A percentile compares a stretch with the other conserved stretches of the same genome.
These are phyloP conservation scores for Taiozyma sp. DNA, from an alignment of 1,139 yeast species.

Conservation along the genomic window DNA sequence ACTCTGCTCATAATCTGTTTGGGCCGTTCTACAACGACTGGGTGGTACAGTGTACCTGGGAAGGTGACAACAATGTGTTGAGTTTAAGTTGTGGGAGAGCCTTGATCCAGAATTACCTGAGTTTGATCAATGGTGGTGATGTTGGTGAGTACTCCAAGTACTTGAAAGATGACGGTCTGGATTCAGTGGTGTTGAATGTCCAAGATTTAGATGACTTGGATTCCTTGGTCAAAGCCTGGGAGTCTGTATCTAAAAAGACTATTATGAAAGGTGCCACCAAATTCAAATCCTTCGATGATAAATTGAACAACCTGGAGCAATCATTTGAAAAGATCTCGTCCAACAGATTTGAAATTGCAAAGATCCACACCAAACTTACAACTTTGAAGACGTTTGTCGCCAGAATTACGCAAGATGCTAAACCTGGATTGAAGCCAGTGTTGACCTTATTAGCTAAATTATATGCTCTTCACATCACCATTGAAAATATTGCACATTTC, in stretches of 20 bases:
- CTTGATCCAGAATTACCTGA: conserved; percentile 42
- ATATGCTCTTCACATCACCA: conserved; percentile 15
- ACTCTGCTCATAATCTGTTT: conserved; percentile 82
- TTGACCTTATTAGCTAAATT: conserved; percentile 13
- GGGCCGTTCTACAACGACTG: conserved; percentile 86
- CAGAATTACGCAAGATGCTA: conserved; percentile 26
- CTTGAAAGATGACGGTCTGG: conserved; percentile 23
- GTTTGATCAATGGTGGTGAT: conserved; percentile 20
- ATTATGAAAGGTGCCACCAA: conserved; percentile 31
- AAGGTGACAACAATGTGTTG: conserved; percentile 87
- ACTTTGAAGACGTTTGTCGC: conserved; percentile 32
- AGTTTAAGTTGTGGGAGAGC: conserved; percentile 82
- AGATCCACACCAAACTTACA: conserved; percentile 36
- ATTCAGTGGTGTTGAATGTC: conserved; percentile 16
- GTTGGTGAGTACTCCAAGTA: conserved; percentile 28
- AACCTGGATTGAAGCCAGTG: conserved; percentile 25
- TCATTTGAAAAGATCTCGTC: conserved; percentile 40
- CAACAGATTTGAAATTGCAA: conserved; percentile 38
- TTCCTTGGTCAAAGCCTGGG: conserved; percentile 35
- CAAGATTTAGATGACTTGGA: conserved; percentile 28
- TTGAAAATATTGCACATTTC: conserved; percentile 19
- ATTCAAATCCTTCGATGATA: conserved; percentile 19
- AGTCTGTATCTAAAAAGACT: conserved; percentile 32
- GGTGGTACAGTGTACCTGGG: conserved; percentile 98
- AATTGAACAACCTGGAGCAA: conserved; percentile 27